Evolutionary conservation across 2,329 filamentous ascomycete species (phyloP).

Genomic region (Thielaviopsis ethacetica): DNA sequence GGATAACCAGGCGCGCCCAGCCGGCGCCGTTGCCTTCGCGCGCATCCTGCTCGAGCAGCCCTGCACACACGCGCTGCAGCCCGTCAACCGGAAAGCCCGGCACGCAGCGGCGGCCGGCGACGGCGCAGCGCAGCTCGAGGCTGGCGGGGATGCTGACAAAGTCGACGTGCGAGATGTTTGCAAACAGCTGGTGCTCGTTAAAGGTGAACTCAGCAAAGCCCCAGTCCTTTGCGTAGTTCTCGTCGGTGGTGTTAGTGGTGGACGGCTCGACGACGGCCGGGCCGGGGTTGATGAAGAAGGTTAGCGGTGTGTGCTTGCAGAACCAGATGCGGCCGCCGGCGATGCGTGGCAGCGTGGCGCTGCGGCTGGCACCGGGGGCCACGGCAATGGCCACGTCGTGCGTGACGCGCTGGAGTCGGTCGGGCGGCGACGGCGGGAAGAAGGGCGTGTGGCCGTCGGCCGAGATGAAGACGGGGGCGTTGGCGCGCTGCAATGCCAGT

Average conservation of each 20-base stretch:
- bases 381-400: constrained; percentile 47
- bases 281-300: constrained; percentile 54
- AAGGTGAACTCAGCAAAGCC: constrained; percentile 55
- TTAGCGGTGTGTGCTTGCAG: constrained; percentile 40
- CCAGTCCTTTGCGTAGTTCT: constrained; percentile 46
- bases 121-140: constrained; percentile 32
- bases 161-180: constrained; percentile 60
- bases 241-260: constrained; percentile 47
- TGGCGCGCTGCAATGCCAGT: constrained; percentile 38
- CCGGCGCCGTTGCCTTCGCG: constrained; percentile 31
- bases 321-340: constrained; percentile 61
- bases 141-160: constrained; percentile 53
- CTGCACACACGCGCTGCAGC: constrained; percentile 27
- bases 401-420: constrained; percentile 32
- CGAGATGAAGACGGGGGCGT: constrained; percentile 43
- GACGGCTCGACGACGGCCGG: constrained; percentile 61
- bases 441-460: constrained; percentile 50
- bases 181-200: constrained; percentile 43
- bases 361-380: constrained; percentile 41
- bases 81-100: constrained; percentile 31
- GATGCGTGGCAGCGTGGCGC: constrained; percentile 50
- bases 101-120: constrained; percentile 28
- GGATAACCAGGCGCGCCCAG: constrained; percentile 36
- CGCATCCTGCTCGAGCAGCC: constrained; percentile 28
- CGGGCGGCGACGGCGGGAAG: constrained; percentile 42